Evolutionary conservation across 2,329 filamentous ascomycete genomes (phyloP).

Genomic region (Monosporascus sp.): DNA sequence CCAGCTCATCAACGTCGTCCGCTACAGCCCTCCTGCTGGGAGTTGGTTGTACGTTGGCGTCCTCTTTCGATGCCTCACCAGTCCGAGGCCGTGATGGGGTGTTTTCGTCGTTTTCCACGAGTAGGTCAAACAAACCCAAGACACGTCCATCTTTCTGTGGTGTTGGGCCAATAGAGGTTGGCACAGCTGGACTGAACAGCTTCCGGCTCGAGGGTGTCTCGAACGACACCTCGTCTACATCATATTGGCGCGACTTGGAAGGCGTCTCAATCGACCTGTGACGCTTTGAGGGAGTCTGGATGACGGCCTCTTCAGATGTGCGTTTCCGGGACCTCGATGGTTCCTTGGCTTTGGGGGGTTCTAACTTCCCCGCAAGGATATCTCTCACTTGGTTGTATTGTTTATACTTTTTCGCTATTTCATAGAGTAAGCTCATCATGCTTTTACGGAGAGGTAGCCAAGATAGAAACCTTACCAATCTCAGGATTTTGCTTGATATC

Average conservation of each 20-base stretch:
- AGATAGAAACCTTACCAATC: slow-evolving; percentile 52
- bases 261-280: slow-evolving; percentile 43
- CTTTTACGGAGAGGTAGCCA: neutral
- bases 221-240: slow-evolving; percentile 33
- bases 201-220: slow-evolving; percentile 54
- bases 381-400: slow-evolving; percentile 65
- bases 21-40: slow-evolving; percentile 38
- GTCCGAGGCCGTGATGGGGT: slow-evolving; percentile 43
- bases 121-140: slow-evolving; percentile 70
- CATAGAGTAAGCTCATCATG: neutral
- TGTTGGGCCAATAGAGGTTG: slow-evolving; percentile 67
- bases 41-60: slow-evolving; percentile 32
- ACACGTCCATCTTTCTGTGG: slow-evolving; percentile 75
- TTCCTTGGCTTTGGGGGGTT: slow-evolving; percentile 33
- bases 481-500: slow-evolving; percentile 70
- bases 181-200: slow-evolving; percentile 55
- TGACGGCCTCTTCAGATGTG: slow-evolving; percentile 29
- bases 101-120: slow-evolving; percentile 46
- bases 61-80: slow-evolving; percentile 34
- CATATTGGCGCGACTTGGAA: slow-evolving; percentile 30
- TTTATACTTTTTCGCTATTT: slow-evolving; percentile 66
- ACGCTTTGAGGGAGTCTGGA: slow-evolving; percentile 49
- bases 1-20: slow-evolving; percentile 23
- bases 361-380: slow-evolving; percentile 50
- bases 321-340: slow-evolving; percentile 36